These are phyloP conservation scores for Ambrosia artemisiifolia DNA, from an alignment of 129 eudicot genomes.

Conservation along the genomic window DNA sequence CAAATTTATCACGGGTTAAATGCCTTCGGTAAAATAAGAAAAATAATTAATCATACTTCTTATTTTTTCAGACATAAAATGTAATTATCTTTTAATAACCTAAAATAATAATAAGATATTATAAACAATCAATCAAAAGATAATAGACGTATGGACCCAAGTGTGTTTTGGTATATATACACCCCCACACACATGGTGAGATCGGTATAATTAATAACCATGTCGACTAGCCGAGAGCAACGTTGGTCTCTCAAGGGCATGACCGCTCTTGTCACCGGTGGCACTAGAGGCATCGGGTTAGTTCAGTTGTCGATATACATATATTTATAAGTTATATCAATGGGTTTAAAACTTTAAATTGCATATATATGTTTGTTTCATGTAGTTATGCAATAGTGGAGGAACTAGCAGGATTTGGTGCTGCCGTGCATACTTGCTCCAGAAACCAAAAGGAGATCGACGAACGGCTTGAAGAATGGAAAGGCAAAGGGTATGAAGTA, in stretches of 20 bases:
- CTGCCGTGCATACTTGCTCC: conserved; percentile 55
- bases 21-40: too few species aligned
- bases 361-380: background rate
- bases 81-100: too few species aligned
- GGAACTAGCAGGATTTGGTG: conserved; percentile 75
- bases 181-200: background rate
- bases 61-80: too few species aligned
- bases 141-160: background rate
- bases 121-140: background rate
- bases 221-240: conserved; percentile 23
- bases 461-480: conserved; percentile 61
- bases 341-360: too few species aligned
- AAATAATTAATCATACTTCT: too few species aligned
- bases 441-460: conserved; percentile 47
- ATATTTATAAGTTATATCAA: too few species aligned
- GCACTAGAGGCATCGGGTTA: conserved; percentile 53
- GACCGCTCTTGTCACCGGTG: conserved; percentile 52
- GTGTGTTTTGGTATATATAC: background rate
- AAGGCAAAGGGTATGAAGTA: conserved; percentile 55
- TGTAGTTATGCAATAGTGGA: conserved; percentile 66
- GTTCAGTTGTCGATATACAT: too few species aligned
- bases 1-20: too few species aligned
- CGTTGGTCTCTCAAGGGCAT: conserved; percentile 52
- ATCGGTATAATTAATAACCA: background rate
- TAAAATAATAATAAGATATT: background rate